phyloP scores from a whole-genome alignment of 768 basidiomycete species.

The Fistulinella prunicolor region DNA sequence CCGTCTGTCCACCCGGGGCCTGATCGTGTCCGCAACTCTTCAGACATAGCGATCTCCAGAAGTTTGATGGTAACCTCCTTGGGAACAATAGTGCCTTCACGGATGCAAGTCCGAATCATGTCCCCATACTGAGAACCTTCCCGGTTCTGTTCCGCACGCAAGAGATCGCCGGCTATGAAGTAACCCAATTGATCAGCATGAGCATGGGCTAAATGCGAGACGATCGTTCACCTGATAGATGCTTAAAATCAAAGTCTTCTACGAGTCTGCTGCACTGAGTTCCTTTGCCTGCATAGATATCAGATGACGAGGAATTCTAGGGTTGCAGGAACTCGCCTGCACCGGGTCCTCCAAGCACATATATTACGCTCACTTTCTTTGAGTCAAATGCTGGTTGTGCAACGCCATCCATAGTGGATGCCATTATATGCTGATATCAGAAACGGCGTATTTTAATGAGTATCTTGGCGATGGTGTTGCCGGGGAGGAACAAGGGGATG shows the following conservation, averaged over 20 bases:
- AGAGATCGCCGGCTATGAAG: slow-evolving; percentile 85
- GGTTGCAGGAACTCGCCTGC: slow-evolving; percentile 56
- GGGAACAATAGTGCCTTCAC: slow-evolving; percentile 91
- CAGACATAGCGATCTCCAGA: slow-evolving; percentile 87
- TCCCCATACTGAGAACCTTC: slow-evolving; percentile 79
- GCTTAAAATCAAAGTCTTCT: slow-evolving; percentile 80
- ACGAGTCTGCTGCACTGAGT: slow-evolving; percentile 91
- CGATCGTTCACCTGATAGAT: slow-evolving; percentile 75
- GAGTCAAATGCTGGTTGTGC: slow-evolving; percentile 53
- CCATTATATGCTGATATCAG: slow-evolving; percentile 13
- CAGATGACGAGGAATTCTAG: slow-evolving; percentile 7
- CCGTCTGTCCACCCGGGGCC: slow-evolving; percentile 66
- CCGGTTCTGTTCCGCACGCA: slow-evolving; percentile 90
- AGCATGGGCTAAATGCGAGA: slow-evolving; percentile 3
- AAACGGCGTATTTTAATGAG: slow-evolving; percentile 6
- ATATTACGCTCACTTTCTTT: slow-evolving; percentile 80
- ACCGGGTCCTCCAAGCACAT: slow-evolving; percentile 95
- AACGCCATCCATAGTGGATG: slow-evolving; percentile 7
- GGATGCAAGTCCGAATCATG: slow-evolving; percentile 85
- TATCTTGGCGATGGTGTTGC: slow-evolving; percentile 32
- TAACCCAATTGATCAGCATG: slow-evolving; percentile 6
- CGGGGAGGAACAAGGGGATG: slow-evolving; percentile 65
- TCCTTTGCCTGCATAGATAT: slow-evolving; percentile 71
- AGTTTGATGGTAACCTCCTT: slow-evolving; percentile 97
- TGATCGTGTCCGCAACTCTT: slow-evolving; percentile 44